Base-by-base conservation (phyloP, 148 eudicot species). In the Rhododendron henanense region DNA sequence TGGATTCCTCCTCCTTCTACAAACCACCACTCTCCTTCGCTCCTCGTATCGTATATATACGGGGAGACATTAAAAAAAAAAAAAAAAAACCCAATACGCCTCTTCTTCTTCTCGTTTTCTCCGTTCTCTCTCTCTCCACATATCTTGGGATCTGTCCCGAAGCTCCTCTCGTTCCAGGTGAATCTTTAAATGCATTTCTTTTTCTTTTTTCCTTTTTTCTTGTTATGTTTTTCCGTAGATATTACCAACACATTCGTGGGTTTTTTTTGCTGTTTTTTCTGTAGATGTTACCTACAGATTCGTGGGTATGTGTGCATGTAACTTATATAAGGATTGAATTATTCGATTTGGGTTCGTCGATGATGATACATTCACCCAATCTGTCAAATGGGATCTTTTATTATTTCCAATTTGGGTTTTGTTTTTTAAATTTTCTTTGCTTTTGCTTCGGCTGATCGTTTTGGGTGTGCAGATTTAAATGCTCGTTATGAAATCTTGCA, bases 111-210 rank as follows among this genome's bases (percentile, higher is more conserved):
- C 61, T 55, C 61, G 21, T 19, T 55, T 23, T 44, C 74, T 65
- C 74, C 39, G 15, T 59, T 57, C 73, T 83, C 83, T 57, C 81
- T 78, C 18, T 47, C 55, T 16, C 7, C 28, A 1, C 10, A 78
- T 67, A 67, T 51, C 25, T 19, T 50, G 25, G 48, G 78, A 63
- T 67, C 79, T 45, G 4, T 35, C 39, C 21, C 71, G 41, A 81
- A 82, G n/a, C 71, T 86, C 84, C 35, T 50, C 77, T 51, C 74
- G 74, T 82, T 45, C 15, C 59, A 47, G 83, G 84, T 78, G 23
- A 74, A 31, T 48, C 67, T 2, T 71, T 19, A 16, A 81, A 65
- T 44, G 83, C 37, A 9, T 33, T 53, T 69, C 1, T 11, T 53
- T 25, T 41, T 19, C 3, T 79, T 67, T 33, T 39, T 53, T 15